These are phyloP conservation scores for Erythrophleum ivorense DNA, from an alignment of 331 rosid genomes.

Conservation along the genomic window DNA sequence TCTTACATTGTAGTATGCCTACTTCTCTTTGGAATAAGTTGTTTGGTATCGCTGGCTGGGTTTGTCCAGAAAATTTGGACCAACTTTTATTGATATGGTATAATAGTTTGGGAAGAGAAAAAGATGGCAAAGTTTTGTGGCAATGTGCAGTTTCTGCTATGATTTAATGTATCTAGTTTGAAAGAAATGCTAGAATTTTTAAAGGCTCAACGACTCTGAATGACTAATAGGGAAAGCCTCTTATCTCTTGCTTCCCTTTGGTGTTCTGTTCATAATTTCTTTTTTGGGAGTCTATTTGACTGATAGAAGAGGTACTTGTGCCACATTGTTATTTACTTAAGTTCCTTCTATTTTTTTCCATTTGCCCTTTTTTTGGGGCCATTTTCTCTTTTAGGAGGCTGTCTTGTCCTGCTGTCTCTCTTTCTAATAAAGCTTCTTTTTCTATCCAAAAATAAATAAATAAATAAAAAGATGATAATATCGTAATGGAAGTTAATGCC, in stretches of 20 bases:
- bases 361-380: not conserved
- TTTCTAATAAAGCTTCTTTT: not conserved
- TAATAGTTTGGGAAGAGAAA: not conserved
- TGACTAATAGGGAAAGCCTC: not conserved
- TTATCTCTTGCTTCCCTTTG: not conserved
- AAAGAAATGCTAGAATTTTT: not conserved
- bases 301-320: not conserved
- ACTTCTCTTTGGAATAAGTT: not conserved
- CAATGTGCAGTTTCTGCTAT: not conserved
- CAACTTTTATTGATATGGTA: not conserved
- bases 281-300: not conserved
- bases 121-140: not conserved
- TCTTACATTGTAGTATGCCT: not conserved
- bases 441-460: not conserved
- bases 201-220: not conserved
- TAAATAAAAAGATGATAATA: not conserved
- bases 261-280: not conserved
- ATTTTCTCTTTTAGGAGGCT: not conserved
- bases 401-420: not conserved
- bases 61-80: not conserved
- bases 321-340: not conserved
- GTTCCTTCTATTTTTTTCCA: not conserved
- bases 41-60: not conserved
- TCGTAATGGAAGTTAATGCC: conserved; percentile 26
- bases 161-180: not conserved